Evolutionary conservation across 2,329 filamentous ascomycete species (phyloP).

Genomic region (Claviceps sp.): DNA sequence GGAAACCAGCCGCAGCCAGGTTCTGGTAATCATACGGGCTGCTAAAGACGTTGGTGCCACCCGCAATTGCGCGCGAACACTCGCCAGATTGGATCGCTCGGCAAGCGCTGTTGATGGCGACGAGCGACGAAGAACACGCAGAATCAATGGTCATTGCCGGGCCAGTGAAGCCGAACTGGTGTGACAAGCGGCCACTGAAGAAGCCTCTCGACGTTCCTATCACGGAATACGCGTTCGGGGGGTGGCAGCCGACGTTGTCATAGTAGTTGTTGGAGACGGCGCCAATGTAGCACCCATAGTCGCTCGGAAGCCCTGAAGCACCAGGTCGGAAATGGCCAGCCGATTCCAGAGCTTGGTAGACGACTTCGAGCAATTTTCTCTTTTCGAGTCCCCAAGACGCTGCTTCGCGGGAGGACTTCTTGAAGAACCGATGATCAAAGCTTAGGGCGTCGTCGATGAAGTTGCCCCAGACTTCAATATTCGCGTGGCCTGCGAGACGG

Average conservation of each 20-base stretch:
- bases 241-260: constrained; percentile 1
- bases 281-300: constrained; percentile 4
- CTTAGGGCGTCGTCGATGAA: constrained; percentile 49
- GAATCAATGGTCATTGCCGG: constrained; percentile 6
- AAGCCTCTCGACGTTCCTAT: constrained; percentile 2
- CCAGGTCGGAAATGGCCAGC: neutral
- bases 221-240: neutral
- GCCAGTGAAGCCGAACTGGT: constrained; percentile 4
- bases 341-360: neutral
- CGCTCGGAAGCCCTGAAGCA: neutral
- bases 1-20: constrained; percentile 18
- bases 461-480: constrained; percentile 2
- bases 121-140: constrained; percentile 3
- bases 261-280: constrained; percentile 2
- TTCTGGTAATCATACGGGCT: constrained; percentile 11
- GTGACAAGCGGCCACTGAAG: constrained; percentile 3
- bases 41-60: constrained; percentile 42
- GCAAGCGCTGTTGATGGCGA: constrained; percentile 4
- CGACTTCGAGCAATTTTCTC: neutral
- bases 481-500: neutral
- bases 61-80: constrained; percentile 50
- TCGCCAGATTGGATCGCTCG: constrained; percentile 21
- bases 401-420: constrained; percentile 57
- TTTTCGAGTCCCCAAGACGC: constrained; percentile 37
- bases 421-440: constrained; percentile 57